Base-by-base conservation (phyloP, 176 grass and related monocot species). In the Oryza meridionalis region DNA sequence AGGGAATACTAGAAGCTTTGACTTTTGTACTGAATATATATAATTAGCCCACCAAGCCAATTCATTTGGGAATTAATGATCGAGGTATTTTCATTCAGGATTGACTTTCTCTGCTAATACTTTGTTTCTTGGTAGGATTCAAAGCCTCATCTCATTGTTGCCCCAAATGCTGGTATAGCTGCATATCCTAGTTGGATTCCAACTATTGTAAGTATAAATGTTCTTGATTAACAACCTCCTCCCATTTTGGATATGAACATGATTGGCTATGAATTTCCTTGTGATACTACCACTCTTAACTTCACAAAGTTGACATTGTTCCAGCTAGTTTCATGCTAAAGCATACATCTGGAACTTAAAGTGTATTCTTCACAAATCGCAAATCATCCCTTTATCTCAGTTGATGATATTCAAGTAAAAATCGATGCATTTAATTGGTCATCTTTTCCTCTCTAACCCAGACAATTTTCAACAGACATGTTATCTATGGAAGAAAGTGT, bases 91-190 rank as follows among this genome's bases (percentile, higher is more conserved):
- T 69, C 31, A 75, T 79, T 46, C 29, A 33, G 16, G 4, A 62
- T 33, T 75, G 29, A 69, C 74, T 86, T 26, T 9, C 26, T 55
- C 9, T 80, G 73, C 81, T 88, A 85, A 93, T 62, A 78, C 21
- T 70, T 75, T 50, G 17, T 29, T 43, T 61, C 14, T 80, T 85
- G 15, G 8, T 73, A 98, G 96, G 91, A 94, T 69, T 94, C 96
- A 43, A 84, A 77, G 68, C 96, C 93, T 35, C 75, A 94, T 76
- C 76, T 98, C 80, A 89, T 98, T 79, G 21, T 98, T 85, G 96
- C 91, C 69, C 89, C 91, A 82, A 98, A 98, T 98, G 96, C 96
- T 33, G 93, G 96, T 88, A 80, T 98, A 37, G 93, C 96, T 46
- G 96, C 96, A 61, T 95, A 94, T 86, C 87, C 89, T 88, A 94